phyloP scores from a whole-genome alignment of 2,329 filamentous ascomycete genomes.

The Huntiella omanensis region DNA sequence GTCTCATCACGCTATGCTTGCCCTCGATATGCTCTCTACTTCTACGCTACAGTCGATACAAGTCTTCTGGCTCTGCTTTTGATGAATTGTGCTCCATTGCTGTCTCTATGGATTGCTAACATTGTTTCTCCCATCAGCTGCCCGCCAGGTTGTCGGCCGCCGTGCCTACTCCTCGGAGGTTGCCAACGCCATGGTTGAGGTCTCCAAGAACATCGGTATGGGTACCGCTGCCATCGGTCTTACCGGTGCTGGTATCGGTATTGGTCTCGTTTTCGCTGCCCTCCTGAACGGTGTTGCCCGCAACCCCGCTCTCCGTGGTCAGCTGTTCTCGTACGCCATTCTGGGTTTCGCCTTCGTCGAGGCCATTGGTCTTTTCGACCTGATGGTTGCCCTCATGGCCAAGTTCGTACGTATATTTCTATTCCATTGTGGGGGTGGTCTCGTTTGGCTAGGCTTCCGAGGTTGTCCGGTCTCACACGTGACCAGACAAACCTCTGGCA shows the following conservation, averaged over 20 bases:
- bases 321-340: slow-evolving; percentile 94
- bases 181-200: slow-evolving; percentile 72
- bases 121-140: slow-evolving; percentile 7
- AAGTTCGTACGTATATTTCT: slow-evolving; percentile 48
- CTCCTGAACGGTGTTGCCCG: slow-evolving; percentile 78
- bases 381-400: slow-evolving; percentile 88
- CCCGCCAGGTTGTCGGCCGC: slow-evolving; percentile 34
- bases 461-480: no score
- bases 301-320: slow-evolving; percentile 85
- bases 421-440: not conserved
- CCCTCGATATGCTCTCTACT: not conserved
- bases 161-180: slow-evolving; percentile 78
- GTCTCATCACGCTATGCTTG: not conserved
- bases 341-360: slow-evolving; percentile 90
- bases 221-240: slow-evolving; percentile 80
- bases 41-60: not conserved
- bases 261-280: slow-evolving; percentile 82
- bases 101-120: slow-evolving; percentile 5
- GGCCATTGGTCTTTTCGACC: slow-evolving; percentile 75
- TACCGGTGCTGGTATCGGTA: slow-evolving; percentile 84
- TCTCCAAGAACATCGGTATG: slow-evolving; percentile 83
- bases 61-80: no score
- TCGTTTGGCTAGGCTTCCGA: no score
- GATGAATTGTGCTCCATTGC: no score
- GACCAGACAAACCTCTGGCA: no score